Percentiles rank a stretch among this genome's conserved stretches.
Evolutionary conservation across 2,329 filamentous ascomycete species (phyloP).

Genomic region (Plectosphaerella plurivora): DNA sequence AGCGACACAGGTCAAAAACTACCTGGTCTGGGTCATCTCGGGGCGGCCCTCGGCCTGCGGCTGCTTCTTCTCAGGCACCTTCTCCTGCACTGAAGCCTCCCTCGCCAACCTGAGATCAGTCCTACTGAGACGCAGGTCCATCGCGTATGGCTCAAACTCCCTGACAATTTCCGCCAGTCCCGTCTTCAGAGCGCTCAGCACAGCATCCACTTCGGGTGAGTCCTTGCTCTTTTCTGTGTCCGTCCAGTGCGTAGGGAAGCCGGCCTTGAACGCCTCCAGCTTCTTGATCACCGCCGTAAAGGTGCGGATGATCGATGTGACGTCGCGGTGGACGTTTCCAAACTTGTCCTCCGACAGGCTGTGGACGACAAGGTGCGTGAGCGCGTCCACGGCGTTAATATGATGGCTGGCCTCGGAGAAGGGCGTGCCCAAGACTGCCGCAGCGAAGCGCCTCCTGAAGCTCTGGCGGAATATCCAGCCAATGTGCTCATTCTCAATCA

Average conservation of each 20-base stretch:
- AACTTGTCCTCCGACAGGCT: conserved; percentile 78
- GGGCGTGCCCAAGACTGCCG: conserved; percentile 68
- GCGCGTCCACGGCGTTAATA: conserved; percentile 65
- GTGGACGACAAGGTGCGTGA: conserved; percentile 65
- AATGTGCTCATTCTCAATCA: conserved; percentile 46
- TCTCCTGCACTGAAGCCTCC: conserved; percentile 47
- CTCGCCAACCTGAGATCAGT: conserved; percentile 71
- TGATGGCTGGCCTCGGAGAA: conserved; percentile 66
- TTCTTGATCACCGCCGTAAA: conserved; percentile 65
- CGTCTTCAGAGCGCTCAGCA: conserved; percentile 60
- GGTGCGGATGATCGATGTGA: conserved; percentile 68
- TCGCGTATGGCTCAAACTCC: conserved; percentile 71
- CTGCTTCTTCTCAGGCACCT: conserved; percentile 22
- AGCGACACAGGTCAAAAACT: no score
- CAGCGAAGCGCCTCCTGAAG: conserved; percentile 60
- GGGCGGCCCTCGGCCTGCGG: conserved; percentile 14
- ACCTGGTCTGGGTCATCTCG: conserved; percentile 22
- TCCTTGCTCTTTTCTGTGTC: conserved; percentile 58
- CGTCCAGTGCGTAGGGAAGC: conserved; percentile 69
- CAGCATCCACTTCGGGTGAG: conserved; percentile 64
- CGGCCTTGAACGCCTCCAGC: conserved; percentile 62
- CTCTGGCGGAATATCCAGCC: conserved; percentile 68
- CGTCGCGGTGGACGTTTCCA: conserved; percentile 80
- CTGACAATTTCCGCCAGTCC: conserved; percentile 62
- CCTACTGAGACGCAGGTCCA: conserved; percentile 63